Percentiles rank a stretch among this genome's conserved stretches.
phyloP scores from a whole-genome alignment of 1,139 yeast genomes.

The Suhomyces taliae region DNA sequence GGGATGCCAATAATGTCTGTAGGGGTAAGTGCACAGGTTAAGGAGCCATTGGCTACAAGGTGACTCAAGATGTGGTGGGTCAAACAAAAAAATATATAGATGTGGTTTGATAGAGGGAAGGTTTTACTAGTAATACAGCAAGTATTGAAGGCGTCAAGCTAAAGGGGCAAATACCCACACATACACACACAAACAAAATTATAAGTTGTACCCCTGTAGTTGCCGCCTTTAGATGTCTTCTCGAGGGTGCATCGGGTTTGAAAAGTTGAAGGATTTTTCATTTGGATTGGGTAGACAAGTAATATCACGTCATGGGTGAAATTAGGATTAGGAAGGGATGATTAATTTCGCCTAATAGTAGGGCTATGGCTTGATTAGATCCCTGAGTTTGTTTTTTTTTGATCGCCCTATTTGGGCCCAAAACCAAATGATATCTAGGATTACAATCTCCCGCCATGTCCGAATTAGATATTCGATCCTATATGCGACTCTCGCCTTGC shows the following conservation, averaged over 20 bases:
- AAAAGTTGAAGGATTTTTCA: not conserved
- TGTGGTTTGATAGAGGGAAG: not conserved
- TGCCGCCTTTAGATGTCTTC: too few relatives aligned
- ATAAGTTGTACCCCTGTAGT: too few relatives aligned
- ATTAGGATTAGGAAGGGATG: not conserved
- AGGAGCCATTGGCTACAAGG: not conserved
- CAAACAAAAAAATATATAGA: not conserved
- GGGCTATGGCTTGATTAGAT: not conserved
- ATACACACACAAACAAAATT: too few relatives aligned
- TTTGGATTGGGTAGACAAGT: not conserved
- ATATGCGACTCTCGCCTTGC: too few relatives aligned
- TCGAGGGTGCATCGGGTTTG: not conserved
- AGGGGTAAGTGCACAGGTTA: slow-evolving; percentile 4
- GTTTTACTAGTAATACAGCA: not conserved
- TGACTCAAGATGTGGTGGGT: not conserved
- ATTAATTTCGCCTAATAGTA: not conserved
- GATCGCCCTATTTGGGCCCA: not conserved
- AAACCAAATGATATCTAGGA: not conserved
- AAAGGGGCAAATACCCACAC: too few relatives aligned
- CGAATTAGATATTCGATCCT: too few relatives aligned
- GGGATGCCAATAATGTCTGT: slow-evolving; percentile 5
- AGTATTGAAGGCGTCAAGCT: too few relatives aligned
- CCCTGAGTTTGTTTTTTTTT: too few relatives aligned
- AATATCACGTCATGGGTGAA: not conserved
- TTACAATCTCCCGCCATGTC: too few relatives aligned